A percentile compares a stretch with the other conserved stretches of the same genome.
Conservation (phyloP, 2,329 filamentous ascomycete species). For the Seiridium unicorne region DNA sequence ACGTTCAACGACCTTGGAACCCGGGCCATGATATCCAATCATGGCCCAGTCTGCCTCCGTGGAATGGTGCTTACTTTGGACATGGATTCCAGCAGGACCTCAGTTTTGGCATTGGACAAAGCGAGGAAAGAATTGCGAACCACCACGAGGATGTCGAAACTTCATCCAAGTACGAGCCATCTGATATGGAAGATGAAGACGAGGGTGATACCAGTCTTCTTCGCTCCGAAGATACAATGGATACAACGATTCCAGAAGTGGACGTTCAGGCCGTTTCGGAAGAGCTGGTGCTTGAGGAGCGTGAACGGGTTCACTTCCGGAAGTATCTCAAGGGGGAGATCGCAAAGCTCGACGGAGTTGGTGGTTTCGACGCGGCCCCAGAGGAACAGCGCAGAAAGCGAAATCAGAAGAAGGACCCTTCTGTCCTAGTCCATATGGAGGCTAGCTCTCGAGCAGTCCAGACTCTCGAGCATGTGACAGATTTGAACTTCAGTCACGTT, state of each 20-base stretch:
- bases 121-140: too few relatives aligned
- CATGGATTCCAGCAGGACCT: conserved; percentile 13
- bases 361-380: conserved; percentile 77
- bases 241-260: conserved; percentile 22
- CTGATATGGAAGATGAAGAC: conserved; percentile 21
- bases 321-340: conserved; percentile 8
- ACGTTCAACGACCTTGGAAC: neutral
- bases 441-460: conserved; percentile 62
- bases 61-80: conserved; percentile 5
- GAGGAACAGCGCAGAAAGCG: conserved; percentile 70
- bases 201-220: conserved; percentile 15
- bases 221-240: conserved; percentile 24
- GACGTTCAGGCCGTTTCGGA: neutral
- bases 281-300: neutral
- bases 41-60: neutral
- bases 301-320: neutral
- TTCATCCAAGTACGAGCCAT: conserved; percentile 24
- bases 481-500: conserved; percentile 47
- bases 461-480: conserved; percentile 64
- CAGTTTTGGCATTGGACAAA: neutral
- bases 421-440: conserved; percentile 66
- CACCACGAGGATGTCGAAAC: conserved; percentile 1
- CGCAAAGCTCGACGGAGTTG: conserved; percentile 67
- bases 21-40: neutral
- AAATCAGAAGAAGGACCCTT: conserved; percentile 76